Conservation (phyloP, 179 eudicot species). For the Patellifolia procumbens region DNA sequence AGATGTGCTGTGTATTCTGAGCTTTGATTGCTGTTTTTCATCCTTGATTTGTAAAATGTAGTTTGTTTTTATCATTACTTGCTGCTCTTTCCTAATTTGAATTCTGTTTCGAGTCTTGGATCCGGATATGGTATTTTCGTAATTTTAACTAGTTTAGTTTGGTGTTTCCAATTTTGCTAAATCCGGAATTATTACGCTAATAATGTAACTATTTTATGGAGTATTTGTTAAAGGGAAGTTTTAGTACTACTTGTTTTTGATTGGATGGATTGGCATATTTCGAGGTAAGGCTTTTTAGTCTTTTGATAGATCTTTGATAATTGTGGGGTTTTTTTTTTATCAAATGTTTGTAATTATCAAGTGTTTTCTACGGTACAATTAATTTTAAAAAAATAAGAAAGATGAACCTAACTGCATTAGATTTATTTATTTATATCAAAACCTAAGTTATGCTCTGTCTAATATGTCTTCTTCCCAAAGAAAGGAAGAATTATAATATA, state of each 20-base stretch:
- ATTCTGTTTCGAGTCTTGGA: conserved; percentile 10
- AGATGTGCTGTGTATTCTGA: neutral
- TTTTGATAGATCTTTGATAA: conserved; percentile 34
- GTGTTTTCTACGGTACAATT: neutral
- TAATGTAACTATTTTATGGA: conserved; percentile 9
- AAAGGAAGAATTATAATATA: neutral
- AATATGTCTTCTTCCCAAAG: neutral
- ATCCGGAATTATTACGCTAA: conserved; percentile 22
- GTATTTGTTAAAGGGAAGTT: no score
- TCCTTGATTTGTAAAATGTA: conserved; percentile 20
- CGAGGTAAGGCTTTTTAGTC: conserved; percentile 22
- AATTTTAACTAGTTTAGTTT: neutral
- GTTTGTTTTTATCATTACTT: neutral
- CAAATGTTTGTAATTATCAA: conserved; percentile 1
- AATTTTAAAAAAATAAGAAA: neutral
- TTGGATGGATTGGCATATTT: conserved; percentile 24
- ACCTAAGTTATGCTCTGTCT: neutral
- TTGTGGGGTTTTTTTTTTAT: conserved; percentile 24
- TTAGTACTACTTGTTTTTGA: conserved; percentile 1
- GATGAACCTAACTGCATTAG: neutral
- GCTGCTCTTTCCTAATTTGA: conserved; percentile 1
- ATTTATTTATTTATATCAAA: neutral
- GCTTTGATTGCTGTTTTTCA: conserved; percentile 3
- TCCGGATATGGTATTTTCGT: neutral
- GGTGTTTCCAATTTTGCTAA: conserved; percentile 18